These are phyloP conservation scores for Vitis riparia DNA, from an alignment of 164 flowering plant species.

Conservation along the genomic window DNA sequence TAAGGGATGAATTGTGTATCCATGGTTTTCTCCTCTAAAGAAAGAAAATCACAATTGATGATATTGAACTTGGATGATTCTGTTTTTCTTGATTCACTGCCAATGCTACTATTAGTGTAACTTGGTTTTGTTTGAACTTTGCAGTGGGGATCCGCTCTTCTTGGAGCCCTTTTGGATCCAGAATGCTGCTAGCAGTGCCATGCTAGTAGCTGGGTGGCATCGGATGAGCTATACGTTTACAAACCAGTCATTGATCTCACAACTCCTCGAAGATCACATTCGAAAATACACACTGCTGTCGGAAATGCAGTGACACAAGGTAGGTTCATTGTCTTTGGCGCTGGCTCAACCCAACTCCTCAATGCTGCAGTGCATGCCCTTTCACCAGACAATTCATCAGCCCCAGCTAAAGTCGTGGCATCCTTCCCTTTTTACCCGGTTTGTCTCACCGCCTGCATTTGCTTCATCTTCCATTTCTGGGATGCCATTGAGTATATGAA, in stretches of 20 bases:
- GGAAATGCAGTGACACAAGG: slow-evolving; percentile 64
- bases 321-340: slow-evolving; percentile 57
- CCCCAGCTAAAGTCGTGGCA: slow-evolving; percentile 53
- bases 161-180: slow-evolving; percentile 76
- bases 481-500: no score
- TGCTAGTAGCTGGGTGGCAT: slow-evolving; percentile 66
- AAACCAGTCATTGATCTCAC: slow-evolving; percentile 23
- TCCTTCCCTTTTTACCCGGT: slow-evolving; percentile 62
- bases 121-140: not conserved
- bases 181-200: slow-evolving; percentile 38
- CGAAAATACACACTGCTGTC: slow-evolving; percentile 40
- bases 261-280: slow-evolving; percentile 42
- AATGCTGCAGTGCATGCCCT: slow-evolving; percentile 68
- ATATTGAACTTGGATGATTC: no score
- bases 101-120: no score
- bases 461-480: no score
- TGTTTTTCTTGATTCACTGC: not conserved
- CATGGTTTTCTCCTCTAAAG: no score
- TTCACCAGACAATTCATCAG: slow-evolving; percentile 26
- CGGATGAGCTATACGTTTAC: slow-evolving; percentile 52
- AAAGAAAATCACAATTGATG: no score
- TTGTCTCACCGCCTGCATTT: not conserved
- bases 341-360: slow-evolving; percentile 75
- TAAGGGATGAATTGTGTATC: no score
- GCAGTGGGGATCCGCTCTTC: slow-evolving; percentile 68